Evolutionary conservation across 2,329 filamentous ascomycete species (phyloP).

Genomic region (Phoma sp.): DNA sequence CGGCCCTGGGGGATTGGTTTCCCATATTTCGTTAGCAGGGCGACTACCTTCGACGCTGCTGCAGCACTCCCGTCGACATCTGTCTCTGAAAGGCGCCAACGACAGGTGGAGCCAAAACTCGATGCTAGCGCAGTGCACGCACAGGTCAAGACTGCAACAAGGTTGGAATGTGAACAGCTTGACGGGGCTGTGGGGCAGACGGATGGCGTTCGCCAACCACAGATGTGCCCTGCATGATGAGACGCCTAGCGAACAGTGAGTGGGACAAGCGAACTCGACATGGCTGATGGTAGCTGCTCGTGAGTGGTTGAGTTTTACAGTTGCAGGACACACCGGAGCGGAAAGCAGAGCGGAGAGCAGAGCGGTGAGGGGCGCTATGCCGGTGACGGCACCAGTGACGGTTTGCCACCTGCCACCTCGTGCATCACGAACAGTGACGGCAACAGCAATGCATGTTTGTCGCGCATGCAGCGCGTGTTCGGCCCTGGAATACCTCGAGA

Average conservation of each 20-base stretch:
- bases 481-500: conserved; percentile 9
- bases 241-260: conserved; percentile 14
- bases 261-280: conserved; percentile 7
- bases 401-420: conserved; percentile 15
- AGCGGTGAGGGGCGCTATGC: conserved; percentile 11
- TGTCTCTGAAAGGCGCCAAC: conserved; percentile 9
- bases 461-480: conserved; percentile 14
- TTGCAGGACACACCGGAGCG: not conserved
- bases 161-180: conserved; percentile 15
- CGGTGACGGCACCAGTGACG: not conserved
- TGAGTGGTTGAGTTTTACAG: conserved; percentile 7
- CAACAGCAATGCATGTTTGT: conserved; percentile 10
- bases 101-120: conserved; percentile 2
- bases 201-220: conserved; percentile 16
- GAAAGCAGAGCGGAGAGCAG: conserved; percentile 5
- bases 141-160: conserved; percentile 8
- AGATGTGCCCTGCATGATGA: conserved; percentile 18
- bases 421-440: not conserved
- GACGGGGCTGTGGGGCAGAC: conserved; percentile 9
- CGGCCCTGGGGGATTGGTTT: not conserved
- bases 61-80: conserved; percentile 8
- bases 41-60: conserved; percentile 7
- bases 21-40: conserved; percentile 17
- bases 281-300: conserved; percentile 1
- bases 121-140: conserved; percentile 8